Conservation (phyloP, 352 stramenopile species). For the Globisporangium cylindrosporum region DNA sequence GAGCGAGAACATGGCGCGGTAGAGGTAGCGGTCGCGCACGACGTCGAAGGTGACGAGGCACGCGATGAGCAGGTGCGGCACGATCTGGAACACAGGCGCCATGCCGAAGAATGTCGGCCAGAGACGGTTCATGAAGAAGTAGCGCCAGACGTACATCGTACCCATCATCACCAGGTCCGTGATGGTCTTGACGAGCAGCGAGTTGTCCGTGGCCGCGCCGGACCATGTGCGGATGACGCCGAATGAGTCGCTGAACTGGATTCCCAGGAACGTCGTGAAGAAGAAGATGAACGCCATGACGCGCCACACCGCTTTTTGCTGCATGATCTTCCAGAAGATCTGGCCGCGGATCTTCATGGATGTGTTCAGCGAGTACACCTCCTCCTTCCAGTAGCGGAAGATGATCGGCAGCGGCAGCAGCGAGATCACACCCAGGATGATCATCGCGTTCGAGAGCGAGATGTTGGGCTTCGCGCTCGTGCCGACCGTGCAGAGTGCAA, state of each 20-base stretch:
- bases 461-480: slow-evolving; percentile 14
- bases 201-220: slow-evolving; percentile 26
- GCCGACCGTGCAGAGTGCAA: slow-evolving; percentile 19
- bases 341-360: slow-evolving; percentile 29
- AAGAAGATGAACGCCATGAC: slow-evolving; percentile 36
- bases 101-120: slow-evolving; percentile 32
- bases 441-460: slow-evolving; percentile 26
- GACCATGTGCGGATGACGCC: slow-evolving; percentile 1
- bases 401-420: slow-evolving; percentile 28
- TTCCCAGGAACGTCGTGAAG: slow-evolving; percentile 31
- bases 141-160: slow-evolving; percentile 33
- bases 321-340: slow-evolving; percentile 50
- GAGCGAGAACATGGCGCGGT: slow-evolving; percentile 22
- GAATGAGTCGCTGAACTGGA: slow-evolving; percentile 26
- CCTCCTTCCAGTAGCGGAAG: slow-evolving; percentile 32
- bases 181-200: slow-evolving; percentile 28
- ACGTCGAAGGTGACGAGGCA: slow-evolving; percentile 19
- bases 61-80: slow-evolving; percentile 26
- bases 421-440: slow-evolving; percentile 32
- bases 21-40: slow-evolving; percentile 23
- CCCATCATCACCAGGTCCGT: slow-evolving; percentile 24
- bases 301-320: slow-evolving; percentile 44
- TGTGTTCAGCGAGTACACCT: slow-evolving; percentile 32
- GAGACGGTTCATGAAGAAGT: slow-evolving; percentile 33
- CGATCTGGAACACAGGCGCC: slow-evolving; percentile 28